A percentile compares a stretch with the other conserved stretches of the same genome.
Evolutionary conservation across 2,329 filamentous ascomycete genomes (phyloP).

Genomic region (Fusarium protoensiforme): DNA sequence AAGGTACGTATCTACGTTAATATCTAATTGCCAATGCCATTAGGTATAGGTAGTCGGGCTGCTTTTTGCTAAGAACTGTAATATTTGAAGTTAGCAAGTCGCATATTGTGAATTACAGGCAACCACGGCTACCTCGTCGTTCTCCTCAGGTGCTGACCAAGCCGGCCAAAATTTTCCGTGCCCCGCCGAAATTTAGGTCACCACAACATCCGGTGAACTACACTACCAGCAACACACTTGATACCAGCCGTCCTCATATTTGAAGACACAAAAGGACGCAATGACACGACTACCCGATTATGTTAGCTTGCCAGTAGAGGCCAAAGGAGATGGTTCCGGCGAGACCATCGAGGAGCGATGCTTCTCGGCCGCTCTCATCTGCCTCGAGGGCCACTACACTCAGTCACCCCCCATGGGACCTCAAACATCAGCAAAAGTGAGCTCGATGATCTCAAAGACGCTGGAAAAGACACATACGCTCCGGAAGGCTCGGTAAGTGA

Average conservation of each 20-base stretch:
- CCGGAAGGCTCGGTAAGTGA: conserved; percentile 66
- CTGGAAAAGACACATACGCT: conserved; percentile 72
- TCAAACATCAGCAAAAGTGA: conserved; percentile 64
- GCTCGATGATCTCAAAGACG: conserved; percentile 68
- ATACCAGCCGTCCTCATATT: conserved; percentile 11
- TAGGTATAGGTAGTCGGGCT: no score
- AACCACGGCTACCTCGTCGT: background rate
- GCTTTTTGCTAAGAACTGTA: background rate
- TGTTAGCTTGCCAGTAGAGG: conserved; percentile 22
- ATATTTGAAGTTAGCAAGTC: background rate
- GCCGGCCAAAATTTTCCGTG: conserved; percentile 42
- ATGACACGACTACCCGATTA: conserved; percentile 45
- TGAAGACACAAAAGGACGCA: conserved; percentile 28
- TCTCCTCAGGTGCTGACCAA: conserved; percentile 40
- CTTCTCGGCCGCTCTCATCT: conserved; percentile 70
- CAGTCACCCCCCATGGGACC: conserved; percentile 67
- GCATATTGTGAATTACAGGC: background rate
- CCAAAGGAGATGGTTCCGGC: conserved; percentile 33
- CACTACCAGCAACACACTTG: conserved; percentile 7
- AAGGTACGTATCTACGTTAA: no score
- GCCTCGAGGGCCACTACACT: conserved; percentile 71
- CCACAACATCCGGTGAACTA: conserved; percentile 27
- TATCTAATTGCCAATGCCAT: background rate
- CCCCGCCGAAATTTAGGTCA: conserved; percentile 37
- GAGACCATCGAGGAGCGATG: conserved; percentile 72